Base-by-base conservation (phyloP, 2,329 filamentous ascomycete genomes). In the Alternaria arborescens region DNA sequence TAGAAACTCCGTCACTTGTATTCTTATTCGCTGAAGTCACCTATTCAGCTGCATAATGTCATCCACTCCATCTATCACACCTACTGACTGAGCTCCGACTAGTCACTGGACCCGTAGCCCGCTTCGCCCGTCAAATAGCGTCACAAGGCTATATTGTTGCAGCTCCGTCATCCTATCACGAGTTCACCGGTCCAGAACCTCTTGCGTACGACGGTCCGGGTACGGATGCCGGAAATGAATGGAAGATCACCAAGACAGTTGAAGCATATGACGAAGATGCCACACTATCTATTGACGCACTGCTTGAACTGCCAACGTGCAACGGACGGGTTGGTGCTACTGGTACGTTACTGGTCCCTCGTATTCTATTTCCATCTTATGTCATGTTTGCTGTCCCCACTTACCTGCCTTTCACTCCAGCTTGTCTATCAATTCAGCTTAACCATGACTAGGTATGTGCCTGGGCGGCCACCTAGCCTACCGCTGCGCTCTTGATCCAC, bases 111-210 rank as follows among this genome's bases (percentile, higher is more conserved):
- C 94, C 94, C 2, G 94, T 97, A 26, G 87, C 90, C 61, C 89
- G 94, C 54, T 97, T 97, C 73, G 93, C 92, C 52, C 89, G 94
- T 61, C 93, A 97, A 78, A 97, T 97, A 71, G 92, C 93, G 40
- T 91, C 92, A 3, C 92, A 97, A 67, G 94, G 94, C 72, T 97
- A 96, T 82, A 96, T 97, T 69, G 93, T 94, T 67, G 94, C 91
- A 10, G 93, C 93, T 0, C 93, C 93, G 0, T 95, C 91, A 36
- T 94, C 90, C 32, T 97, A 97, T 80, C 94, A 97, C 77, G 94
- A 97, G 79, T 97, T 97, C 80, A 92, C 89, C 1, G 91, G 91
- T 5, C 92, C 93, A 0, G 92, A 94, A 72, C 83, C 94, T 11
- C 83, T 97, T 41, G 87, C 91, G 51, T 97, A 97, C 78, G 92